These are phyloP conservation scores for Luffa aegyptiaca DNA, from an alignment of 306 rosid genomes.

Conservation along the genomic window DNA sequence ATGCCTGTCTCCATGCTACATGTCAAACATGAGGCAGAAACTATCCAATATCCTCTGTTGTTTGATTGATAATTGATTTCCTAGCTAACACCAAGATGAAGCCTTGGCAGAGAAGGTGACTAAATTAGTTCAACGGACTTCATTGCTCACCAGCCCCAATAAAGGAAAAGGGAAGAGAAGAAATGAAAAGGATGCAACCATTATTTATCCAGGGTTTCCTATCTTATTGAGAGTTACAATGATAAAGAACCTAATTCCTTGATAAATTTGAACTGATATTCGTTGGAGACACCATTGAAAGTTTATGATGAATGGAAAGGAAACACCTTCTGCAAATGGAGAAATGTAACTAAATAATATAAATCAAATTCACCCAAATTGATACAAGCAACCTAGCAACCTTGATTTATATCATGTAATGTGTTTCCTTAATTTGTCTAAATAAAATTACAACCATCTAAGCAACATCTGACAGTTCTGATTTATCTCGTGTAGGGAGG, in stretches of 20 bases:
- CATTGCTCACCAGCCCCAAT: neutral
- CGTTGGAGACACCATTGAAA: neutral
- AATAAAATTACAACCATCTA: neutral
- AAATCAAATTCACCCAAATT: neutral
- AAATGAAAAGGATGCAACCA: neutral
- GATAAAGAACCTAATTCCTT: neutral
- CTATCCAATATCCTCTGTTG: neutral
- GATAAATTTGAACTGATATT: neutral
- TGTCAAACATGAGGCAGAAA: neutral
- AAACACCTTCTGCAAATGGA: neutral
- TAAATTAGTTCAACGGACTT: neutral
- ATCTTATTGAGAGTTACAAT: neutral
- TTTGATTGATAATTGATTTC: neutral
- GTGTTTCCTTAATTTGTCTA: neutral
- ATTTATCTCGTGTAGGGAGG: neutral
- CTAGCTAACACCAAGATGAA: neutral
- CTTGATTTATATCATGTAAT: neutral
- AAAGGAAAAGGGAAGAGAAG: neutral
- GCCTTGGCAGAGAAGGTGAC: neutral
- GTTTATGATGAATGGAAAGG: neutral
- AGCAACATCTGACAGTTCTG: neutral
- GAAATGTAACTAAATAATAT: neutral
- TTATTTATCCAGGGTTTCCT: neutral
- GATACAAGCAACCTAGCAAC: neutral
- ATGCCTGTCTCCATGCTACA: neutral